Percentiles rank a stretch among this genome's conserved stretches.
These are phyloP conservation scores for Helotiales sp. DNA, from an alignment of 2,329 filamentous ascomycete species.

Conservation along the genomic window DNA sequence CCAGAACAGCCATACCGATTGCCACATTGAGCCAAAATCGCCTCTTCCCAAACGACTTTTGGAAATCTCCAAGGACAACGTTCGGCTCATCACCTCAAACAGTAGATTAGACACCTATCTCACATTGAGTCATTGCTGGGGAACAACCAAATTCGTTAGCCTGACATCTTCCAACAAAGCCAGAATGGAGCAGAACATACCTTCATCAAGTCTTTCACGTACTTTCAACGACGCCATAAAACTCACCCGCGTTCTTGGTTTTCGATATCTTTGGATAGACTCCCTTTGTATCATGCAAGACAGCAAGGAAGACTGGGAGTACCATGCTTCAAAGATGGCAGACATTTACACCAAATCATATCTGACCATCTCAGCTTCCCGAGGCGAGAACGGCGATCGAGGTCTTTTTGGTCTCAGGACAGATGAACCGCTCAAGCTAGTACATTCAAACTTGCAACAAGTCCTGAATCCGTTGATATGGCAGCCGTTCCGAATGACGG, in stretches of 20 bases:
- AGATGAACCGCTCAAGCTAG: neutral
- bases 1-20: too few species aligned
- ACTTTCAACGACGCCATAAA: neutral
- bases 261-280: neutral
- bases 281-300: neutral
- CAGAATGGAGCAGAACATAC: neutral
- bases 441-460: neutral
- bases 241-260: neutral
- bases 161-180: neutral
- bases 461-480: neutral
- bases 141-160: neutral
- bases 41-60: too few species aligned
- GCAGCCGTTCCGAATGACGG: neutral
- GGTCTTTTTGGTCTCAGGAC: neutral
- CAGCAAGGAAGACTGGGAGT: neutral
- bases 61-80: too few species aligned
- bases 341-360: neutral
- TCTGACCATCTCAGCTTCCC: neutral
- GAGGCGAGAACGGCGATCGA: neutral
- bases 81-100: too few species aligned
- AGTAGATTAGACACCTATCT: too few species aligned
- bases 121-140: neutral
- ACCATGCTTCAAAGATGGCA: neutral
- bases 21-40: too few species aligned
- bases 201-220: neutral